Evolutionary conservation across 2,329 filamentous ascomycete genomes (phyloP), one percentile per base, ranked within the genome.

Genomic region (Dothistroma pini): DNA sequence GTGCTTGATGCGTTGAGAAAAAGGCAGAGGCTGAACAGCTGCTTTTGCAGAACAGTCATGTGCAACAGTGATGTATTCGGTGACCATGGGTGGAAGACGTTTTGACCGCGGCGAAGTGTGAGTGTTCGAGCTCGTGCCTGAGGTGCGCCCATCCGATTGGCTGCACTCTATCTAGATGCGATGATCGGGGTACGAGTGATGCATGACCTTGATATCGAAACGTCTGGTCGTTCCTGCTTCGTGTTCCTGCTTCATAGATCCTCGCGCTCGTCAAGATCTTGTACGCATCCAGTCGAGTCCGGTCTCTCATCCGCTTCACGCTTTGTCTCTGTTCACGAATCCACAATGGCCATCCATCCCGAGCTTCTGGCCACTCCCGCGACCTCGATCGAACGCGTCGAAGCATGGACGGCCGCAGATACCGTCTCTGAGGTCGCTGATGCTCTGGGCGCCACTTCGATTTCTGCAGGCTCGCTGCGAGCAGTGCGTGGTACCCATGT

Each of bases 401-500:
- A 79, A 69, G 77, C 79, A 58, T 82, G 80, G 80, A 35, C 51
- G 11, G 31, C 31, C 12, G 51, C 25, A 32, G 31, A 53, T 11
- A 80, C 78, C 22, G 70, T 73, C 11, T 75, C 77, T 57, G 75
- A 80, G 58, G 75, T 77, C 34, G 76, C 79, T 25, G 75, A 77
- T 47, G 76, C 75, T 25, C 68, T 81, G 55, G 71, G 71, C 59
- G 71, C 75, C 31, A 72, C 80, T 9, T 70, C 75, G 44, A 74
- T 81, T 62, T 72, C 76, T 35, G 53, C 63, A n/a, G 56, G 71
- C 14, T 65, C 68, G 8, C 68, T 70, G 10, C 65, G 62, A 12
- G 31, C 61, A 5, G 54, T 69, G 29, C 74, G 81, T 54, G 86
- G 86, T 57, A 84, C 84, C 2, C 84, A 85, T 51, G 81, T 84